phyloP scores from a whole-genome alignment of 2,329 filamentous ascomycete species.

The Boeremia lycopersici region DNA sequence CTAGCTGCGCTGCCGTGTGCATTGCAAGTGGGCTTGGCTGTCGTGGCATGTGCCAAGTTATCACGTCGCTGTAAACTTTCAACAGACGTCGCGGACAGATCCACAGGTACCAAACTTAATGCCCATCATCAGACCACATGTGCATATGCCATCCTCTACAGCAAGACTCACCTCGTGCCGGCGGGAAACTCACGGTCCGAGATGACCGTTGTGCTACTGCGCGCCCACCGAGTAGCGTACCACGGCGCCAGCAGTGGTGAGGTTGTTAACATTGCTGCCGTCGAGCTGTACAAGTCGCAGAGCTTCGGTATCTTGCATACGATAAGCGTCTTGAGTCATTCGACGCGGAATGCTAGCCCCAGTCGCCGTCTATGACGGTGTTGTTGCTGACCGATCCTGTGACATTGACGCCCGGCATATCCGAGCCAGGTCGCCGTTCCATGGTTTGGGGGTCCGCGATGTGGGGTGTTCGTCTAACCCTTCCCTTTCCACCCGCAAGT shows the following conservation, averaged over 20 bases:
- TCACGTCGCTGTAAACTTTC: not conserved
- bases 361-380: conserved; percentile 3
- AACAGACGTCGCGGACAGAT: not conserved
- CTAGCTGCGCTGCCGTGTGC: not conserved
- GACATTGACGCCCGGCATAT: conserved; percentile 23
- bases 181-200: conserved; percentile 16
- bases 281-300: not conserved
- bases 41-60: not conserved
- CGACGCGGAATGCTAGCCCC: not conserved
- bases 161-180: not conserved
- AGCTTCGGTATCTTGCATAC: not conserved
- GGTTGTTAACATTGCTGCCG: not conserved
- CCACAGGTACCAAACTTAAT: conserved; percentile 6
- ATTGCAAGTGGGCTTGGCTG: not conserved
- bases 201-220: conserved; percentile 24
- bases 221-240: conserved; percentile 24
- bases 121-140: conserved; percentile 3
- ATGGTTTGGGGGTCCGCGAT: conserved; percentile 23
- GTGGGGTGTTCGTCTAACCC: conserved; percentile 28
- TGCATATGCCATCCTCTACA: conserved; percentile 1
- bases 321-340: not conserved
- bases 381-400: conserved; percentile 3
- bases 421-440: conserved; percentile 26
- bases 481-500: conserved; percentile 15
- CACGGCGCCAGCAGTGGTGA: conserved; percentile 2